Evolutionary conservation across 1,284 basidiomycete species (phyloP), one percentile per base, ranked within the genome.

Genomic region (Ganoderma lingzhi): DNA sequence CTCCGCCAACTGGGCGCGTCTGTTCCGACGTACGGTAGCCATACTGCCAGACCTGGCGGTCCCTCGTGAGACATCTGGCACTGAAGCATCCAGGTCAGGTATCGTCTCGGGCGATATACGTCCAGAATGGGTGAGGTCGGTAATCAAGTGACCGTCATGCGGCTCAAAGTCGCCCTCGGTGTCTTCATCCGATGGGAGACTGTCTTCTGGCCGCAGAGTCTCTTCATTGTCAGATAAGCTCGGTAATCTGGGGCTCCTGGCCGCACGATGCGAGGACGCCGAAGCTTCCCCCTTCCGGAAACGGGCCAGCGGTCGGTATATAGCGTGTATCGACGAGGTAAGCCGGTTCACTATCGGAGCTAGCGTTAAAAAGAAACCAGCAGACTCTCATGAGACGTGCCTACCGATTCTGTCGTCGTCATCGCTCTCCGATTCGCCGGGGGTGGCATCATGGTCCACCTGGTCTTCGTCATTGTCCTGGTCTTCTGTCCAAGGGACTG

Each of bases 271-370:
- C 30, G 56, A 66, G 39, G 62, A 41, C 62, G 83, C 42, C 74
- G 23, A 28, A 28, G 72, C 62, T 78, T 82, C 86, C 39, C 82
- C 80, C 56, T 85, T 85, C 65, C 86, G 86, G 9, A 86, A 89
- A 48, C 88, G 88, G 12, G 91, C 92, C 53, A 95, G 81, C n/a
- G 94, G 93, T 41, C 93, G 89, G 76, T 95, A 89, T 66, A 95
- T 94, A 37, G 94, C 88, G 75, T 95, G 93, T 59, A 95, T 93
- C n/a, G 93, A 94, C 28, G 93, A 94, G 0, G 92, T 87, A 66
- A 94, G 80, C n/a, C 81, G 85, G 64, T 72, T 78, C n/a, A 68
- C 79, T 81, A 35, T 15, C 39, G 15, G 17, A 9, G 10, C 59
- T 70, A 55, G 60, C 65, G 19, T 41, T 56, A 58, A 53, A 55